These are phyloP conservation scores for Sicyos edulis DNA, from an alignment of 306 rosid genomes.

Conservation along the genomic window DNA sequence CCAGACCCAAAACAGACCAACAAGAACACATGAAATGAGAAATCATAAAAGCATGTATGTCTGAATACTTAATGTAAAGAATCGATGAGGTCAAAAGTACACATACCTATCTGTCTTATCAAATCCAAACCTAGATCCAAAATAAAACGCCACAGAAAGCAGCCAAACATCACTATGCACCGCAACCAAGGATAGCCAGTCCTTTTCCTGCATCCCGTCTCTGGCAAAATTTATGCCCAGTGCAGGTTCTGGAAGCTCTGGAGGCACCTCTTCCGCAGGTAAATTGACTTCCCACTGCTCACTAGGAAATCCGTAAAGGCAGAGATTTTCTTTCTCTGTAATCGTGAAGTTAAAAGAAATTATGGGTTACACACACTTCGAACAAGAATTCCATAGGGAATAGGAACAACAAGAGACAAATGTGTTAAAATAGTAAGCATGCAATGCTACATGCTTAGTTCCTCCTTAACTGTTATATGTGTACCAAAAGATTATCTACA, in stretches of 20 bases:
- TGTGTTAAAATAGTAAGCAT: not conserved
- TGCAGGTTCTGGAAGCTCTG: constrained; percentile 50
- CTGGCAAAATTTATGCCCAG: constrained; percentile 54
- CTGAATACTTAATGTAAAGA: not conserved
- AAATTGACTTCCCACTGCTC: constrained; percentile 52
- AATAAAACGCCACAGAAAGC: constrained; percentile 44
- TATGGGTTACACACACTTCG: not conserved
- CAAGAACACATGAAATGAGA: not conserved
- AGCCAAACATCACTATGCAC: constrained; percentile 51
- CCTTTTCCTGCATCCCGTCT: constrained; percentile 49
- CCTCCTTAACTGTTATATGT: not conserved
- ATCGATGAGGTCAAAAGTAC: not conserved
- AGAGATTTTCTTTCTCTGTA: constrained; percentile 52
- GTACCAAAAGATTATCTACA: not conserved
- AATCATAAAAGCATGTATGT: no score
- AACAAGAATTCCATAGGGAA: constrained; percentile 15
- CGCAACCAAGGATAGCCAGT: constrained; percentile 51
- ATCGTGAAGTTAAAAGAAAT: not conserved
- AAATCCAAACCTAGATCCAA: constrained; percentile 47
- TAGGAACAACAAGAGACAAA: not conserved
- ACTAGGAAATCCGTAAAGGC: constrained; percentile 54
- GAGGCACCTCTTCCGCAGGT: constrained; percentile 40
- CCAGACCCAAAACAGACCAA: not conserved
- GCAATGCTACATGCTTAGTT: not conserved
- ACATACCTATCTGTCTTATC: constrained; percentile 43